Conservation (phyloP, 305 asterid genomes). For the Fraxinus velutina region DNA sequence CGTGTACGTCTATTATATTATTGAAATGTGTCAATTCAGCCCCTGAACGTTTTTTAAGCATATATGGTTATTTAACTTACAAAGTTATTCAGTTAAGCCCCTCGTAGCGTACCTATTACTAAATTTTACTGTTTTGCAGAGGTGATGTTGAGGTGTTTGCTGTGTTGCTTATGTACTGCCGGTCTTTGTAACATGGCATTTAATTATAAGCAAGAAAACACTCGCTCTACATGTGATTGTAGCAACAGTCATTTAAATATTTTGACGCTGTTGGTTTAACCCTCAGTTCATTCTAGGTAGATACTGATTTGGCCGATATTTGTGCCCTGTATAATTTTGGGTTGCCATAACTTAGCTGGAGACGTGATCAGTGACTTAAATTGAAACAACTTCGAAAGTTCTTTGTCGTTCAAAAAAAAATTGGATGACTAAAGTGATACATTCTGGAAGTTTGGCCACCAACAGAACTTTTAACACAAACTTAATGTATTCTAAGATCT, state of each 20-base stretch:
- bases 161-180: neutral
- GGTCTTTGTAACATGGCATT: neutral
- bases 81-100: neutral
- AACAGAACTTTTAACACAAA: neutral
- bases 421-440: neutral
- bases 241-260: neutral
- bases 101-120: neutral
- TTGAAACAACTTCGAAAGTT: neutral
- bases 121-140: neutral
- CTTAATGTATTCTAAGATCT: neutral
- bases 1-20: neutral
- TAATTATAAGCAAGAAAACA: neutral
- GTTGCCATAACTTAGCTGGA: neutral
- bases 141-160: neutral
- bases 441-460: neutral
- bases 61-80: neutral
- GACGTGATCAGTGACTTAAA: neutral
- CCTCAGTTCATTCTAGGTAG: neutral
- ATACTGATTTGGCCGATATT: neutral
- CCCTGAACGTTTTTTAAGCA: neutral
- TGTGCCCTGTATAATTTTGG: neutral
- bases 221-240: neutral
- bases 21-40: neutral
- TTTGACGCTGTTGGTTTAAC: neutral
- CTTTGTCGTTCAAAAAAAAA: neutral